These are phyloP conservation scores for Ambispora gerdemannii DNA, from an alignment of 192 early-diverging fungal species.

Conservation along the genomic window DNA sequence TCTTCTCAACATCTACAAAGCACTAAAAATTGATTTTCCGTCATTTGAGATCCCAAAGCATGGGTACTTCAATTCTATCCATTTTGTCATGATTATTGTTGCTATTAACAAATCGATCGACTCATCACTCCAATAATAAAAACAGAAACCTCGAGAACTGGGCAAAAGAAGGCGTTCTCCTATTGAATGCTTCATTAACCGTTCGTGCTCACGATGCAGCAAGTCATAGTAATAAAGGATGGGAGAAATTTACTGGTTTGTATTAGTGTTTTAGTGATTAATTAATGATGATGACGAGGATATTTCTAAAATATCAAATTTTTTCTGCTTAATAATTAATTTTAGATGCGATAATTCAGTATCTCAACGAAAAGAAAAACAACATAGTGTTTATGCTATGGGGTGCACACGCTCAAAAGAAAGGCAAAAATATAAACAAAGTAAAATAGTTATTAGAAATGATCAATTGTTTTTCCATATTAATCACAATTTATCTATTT, in stretches of 20 bases:
- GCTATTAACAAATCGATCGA: background rate
- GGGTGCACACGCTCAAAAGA: constrained; percentile 88
- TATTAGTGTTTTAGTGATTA: background rate
- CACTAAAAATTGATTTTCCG: constrained; percentile 67
- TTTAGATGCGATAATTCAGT: constrained; percentile 69
- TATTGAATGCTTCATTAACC: constrained; percentile 86
- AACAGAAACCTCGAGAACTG: constrained; percentile 66
- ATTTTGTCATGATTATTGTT: background rate
- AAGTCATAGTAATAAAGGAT: constrained; percentile 79
- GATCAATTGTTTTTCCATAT: background rate
- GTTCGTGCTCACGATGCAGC: constrained; percentile 76
- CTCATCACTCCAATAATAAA: background rate
- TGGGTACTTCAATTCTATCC: constrained; percentile 54
- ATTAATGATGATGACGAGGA: background rate
- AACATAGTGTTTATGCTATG: constrained; percentile 92
- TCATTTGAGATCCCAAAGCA: constrained; percentile 69
- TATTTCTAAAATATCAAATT: background rate
- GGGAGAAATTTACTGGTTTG: constrained; percentile 76
- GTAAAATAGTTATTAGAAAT: background rate
- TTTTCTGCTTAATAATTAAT: background rate
- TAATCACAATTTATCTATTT: constrained; percentile 1
- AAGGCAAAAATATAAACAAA: constrained; percentile 68
- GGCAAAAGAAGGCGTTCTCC: constrained; percentile 82
- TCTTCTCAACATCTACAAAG: constrained; percentile 88
- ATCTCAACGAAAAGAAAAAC: constrained; percentile 57